These are phyloP conservation scores for Anastatica hierochuntica DNA, from an alignment of 345 rosid genomes.

Conservation along the genomic window DNA sequence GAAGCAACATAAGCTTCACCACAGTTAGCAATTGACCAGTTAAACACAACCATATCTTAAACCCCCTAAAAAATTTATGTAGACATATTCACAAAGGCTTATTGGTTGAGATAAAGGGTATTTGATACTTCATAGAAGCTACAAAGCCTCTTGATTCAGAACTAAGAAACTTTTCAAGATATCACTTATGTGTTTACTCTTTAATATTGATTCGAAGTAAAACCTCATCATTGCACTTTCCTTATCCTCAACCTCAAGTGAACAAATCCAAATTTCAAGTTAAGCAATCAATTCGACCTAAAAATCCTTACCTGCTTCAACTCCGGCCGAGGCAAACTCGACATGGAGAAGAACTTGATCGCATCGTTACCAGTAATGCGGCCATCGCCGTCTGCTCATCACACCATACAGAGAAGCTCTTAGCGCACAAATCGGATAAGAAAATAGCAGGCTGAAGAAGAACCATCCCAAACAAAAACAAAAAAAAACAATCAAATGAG, in stretches of 20 bases:
- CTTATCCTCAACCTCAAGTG: background rate
- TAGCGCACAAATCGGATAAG: background rate
- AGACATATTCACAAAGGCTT: background rate
- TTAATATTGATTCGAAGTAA: background rate
- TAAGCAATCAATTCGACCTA: background rate
- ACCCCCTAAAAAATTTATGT: background rate
- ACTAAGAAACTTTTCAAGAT: background rate
- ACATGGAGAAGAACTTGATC: slow-evolving; percentile 64
- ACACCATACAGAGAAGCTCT: slow-evolving; percentile 10
- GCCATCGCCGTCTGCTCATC: slow-evolving; percentile 62
- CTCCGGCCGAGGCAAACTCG: slow-evolving; percentile 67
- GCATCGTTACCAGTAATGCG: slow-evolving; percentile 90
- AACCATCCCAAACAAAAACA: background rate
- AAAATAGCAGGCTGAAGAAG: background rate
- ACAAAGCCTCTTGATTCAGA: background rate
- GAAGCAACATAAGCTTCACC: background rate
- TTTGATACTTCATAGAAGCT: background rate
- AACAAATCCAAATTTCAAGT: background rate
- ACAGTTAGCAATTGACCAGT: background rate
- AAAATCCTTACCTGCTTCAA: slow-evolving; percentile 62
- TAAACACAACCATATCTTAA: background rate
- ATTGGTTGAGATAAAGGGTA: background rate
- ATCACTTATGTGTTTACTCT: background rate
- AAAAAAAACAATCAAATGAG: background rate
- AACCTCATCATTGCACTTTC: background rate